These are phyloP conservation scores for Podospora bellae-mahoneyi DNA, from an alignment of 495 filamentous ascomycete species.

Conservation along the genomic window DNA sequence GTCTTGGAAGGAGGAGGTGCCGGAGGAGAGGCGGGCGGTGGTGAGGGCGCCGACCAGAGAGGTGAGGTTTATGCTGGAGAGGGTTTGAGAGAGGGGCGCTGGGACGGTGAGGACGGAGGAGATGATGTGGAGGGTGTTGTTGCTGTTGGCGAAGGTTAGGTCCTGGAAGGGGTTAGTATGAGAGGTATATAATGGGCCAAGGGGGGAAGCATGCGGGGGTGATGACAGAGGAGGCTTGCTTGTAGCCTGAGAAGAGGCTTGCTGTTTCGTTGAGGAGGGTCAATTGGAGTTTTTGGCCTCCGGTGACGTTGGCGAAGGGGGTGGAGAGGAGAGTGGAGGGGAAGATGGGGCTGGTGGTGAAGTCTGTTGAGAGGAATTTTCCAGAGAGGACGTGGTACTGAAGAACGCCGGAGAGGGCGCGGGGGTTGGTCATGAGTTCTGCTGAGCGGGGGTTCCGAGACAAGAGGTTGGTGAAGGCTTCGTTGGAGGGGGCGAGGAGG, in stretches of 20 bases:
- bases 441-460: slow-evolving; percentile 33
- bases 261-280: slow-evolving; percentile 22
- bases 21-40: slow-evolving; percentile 41
- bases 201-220: slow-evolving; percentile 20
- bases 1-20: slow-evolving; percentile 43
- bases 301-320: slow-evolving; percentile 46
- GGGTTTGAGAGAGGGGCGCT: slow-evolving; percentile 18
- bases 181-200: background rate
- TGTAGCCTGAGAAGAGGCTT: slow-evolving; percentile 26
- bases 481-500: slow-evolving; percentile 60
- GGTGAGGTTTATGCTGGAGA: slow-evolving; percentile 44
- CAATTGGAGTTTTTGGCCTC: slow-evolving; percentile 36
- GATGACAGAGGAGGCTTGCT: slow-evolving; percentile 22
- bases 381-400: slow-evolving; percentile 59
- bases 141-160: slow-evolving; percentile 37
- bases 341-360: slow-evolving; percentile 44
- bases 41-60: slow-evolving; percentile 56
- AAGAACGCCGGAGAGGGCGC: slow-evolving; percentile 44
- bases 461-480: slow-evolving; percentile 49
- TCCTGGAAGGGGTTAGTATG: slow-evolving; percentile 16
- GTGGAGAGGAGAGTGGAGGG: slow-evolving; percentile 46
- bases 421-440: slow-evolving; percentile 36
- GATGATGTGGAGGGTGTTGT: slow-evolving; percentile 65
- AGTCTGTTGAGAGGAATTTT: slow-evolving; percentile 37
- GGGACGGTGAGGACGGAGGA: slow-evolving; percentile 59